Evolutionary conservation across 768 basidiomycete genomes (phyloP), one percentile per base, ranked within the genome.

Genomic region (Rhizopogon vinicolor): DNA sequence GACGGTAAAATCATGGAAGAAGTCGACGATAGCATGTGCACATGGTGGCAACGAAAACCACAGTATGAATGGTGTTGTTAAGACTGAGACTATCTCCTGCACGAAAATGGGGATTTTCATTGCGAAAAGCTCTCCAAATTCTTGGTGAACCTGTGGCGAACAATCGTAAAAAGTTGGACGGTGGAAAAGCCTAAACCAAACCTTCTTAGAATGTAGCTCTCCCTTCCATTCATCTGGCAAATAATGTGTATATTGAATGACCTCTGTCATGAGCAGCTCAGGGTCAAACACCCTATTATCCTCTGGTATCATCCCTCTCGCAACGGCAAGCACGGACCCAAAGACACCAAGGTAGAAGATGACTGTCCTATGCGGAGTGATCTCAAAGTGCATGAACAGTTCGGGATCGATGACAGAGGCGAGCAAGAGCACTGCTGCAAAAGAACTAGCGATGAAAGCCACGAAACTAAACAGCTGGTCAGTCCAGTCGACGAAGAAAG

Each of bases 1-100:
- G 1, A 99, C 89, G 0, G 93, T 89, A 67, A 98, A 99, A 70
- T 98, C 96, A 33, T 96, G 85, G 82, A 99, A 98, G 68, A 99
- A 98, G 67, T 99, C 97, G 58, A 99, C 82, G 61, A 98, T 89
- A 0, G 87, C 87, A 8, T 91, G 88, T 1, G 96, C 91, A 67
- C 93, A 97, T 1, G 75, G 75, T 0, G 97, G 96, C 3, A 99
- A 79, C 4, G 96, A 92, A 72, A 89, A 89, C 87, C 92, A 93
- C 8, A 99, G 78, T 40, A 99, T 85, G 64, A 97, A 91, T 0
- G 97, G 97, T 2, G 96, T 99, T 41, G 96, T 75, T 49, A 98
- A 77, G 44, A 99, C 96, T 0, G 94, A 96, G 10, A 92, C 65
- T 1, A 98, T 74, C 66, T 99, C 97, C 64, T 92, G 88, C 22